A percentile compares a stretch with the other conserved stretches of the same genome.
Conservation (phyloP, 352 stramenopile genomes). For the Globisporangium heterothallicum region DNA sequence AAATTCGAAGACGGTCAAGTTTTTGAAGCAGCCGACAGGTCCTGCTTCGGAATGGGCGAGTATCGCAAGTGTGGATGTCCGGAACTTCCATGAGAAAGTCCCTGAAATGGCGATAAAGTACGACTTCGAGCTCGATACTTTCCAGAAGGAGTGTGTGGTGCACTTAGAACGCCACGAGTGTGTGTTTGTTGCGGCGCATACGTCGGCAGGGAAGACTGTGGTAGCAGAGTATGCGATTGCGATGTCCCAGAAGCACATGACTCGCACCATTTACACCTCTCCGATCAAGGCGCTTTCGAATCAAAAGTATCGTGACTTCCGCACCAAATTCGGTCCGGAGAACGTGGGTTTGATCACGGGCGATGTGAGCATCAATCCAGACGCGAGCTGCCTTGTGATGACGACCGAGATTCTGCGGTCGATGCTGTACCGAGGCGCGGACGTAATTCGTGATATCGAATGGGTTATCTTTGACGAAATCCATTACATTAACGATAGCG, state of each 20-base stretch:
- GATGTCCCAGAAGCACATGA: constrained; percentile 89
- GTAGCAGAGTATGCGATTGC: constrained; percentile 98
- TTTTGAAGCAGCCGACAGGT: constrained; percentile 15
- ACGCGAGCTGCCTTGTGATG: constrained; percentile 97
- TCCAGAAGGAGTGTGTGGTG: constrained; percentile 96
- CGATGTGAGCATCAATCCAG: constrained; percentile 95
- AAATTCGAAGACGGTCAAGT: background rate
- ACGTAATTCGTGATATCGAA: constrained; percentile 97
- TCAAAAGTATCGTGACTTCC: constrained; percentile 98
- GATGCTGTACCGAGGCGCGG: constrained; percentile 94
- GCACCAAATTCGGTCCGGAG: constrained; percentile 87
- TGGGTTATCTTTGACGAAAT: constrained; percentile 98
- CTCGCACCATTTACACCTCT: constrained; percentile 95
- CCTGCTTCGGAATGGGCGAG: constrained; percentile 65
- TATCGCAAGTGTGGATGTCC: constrained; percentile 60
- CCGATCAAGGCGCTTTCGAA: constrained; percentile 98
- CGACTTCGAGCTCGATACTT: constrained; percentile 90
- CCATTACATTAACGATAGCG: constrained; percentile 98
- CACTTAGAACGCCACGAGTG: constrained; percentile 92
- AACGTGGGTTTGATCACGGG: constrained; percentile 97
- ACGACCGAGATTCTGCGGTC: constrained; percentile 97
- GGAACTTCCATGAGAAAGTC: constrained; percentile 81
- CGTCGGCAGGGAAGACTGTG: constrained; percentile 97
- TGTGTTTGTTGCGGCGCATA: constrained; percentile 97
- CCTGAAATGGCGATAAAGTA: constrained; percentile 81